phyloP scores from a whole-genome alignment of 2,329 filamentous ascomycete species.

The Furcasterigmium sp. region DNA sequence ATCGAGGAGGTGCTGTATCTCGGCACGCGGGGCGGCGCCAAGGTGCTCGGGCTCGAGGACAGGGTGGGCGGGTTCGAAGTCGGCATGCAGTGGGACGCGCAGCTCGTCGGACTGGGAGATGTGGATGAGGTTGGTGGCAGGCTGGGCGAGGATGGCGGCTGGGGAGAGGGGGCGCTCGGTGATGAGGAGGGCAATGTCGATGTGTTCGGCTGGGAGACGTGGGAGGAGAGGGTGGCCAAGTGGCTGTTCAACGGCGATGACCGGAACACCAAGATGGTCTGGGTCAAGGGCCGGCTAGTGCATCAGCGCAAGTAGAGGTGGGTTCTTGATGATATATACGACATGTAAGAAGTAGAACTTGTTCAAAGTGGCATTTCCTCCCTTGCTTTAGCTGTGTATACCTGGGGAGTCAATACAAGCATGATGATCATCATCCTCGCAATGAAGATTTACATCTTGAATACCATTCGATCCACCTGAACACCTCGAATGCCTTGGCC shows the following conservation, averaged over 20 bases:
- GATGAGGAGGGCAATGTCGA: slow-evolving; percentile 64
- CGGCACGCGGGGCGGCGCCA: slow-evolving; percentile 81
- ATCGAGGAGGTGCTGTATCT: slow-evolving; percentile 84
- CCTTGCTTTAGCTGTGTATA: too few species aligned
- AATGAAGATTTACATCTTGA: too few species aligned
- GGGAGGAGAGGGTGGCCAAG: slow-evolving; percentile 82
- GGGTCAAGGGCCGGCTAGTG: slow-evolving; percentile 81
- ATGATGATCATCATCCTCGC: too few species aligned
- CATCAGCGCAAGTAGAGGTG: slow-evolving; percentile 44
- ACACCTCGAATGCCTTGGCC: too few species aligned
- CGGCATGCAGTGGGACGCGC: slow-evolving; percentile 88
- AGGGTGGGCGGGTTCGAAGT: slow-evolving; percentile 76
- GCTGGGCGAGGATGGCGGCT: slow-evolving; percentile 16
- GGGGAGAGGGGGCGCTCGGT: slow-evolving; percentile 10
- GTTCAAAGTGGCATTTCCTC: too few species aligned
- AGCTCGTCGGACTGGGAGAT: slow-evolving; percentile 63
- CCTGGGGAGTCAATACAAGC: too few species aligned
- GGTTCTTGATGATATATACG: not conserved
- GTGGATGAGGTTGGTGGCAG: slow-evolving; percentile 36
- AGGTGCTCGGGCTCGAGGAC: slow-evolving; percentile 67
- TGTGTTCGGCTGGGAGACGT: slow-evolving; percentile 87
- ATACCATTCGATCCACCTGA: too few species aligned
- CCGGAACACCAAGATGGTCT: slow-evolving; percentile 81
- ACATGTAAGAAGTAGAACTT: not conserved
- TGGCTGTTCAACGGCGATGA: slow-evolving; percentile 96